Conservation (phyloP, 2,329 filamentous ascomycete species). For the Fusarium sp. region DNA sequence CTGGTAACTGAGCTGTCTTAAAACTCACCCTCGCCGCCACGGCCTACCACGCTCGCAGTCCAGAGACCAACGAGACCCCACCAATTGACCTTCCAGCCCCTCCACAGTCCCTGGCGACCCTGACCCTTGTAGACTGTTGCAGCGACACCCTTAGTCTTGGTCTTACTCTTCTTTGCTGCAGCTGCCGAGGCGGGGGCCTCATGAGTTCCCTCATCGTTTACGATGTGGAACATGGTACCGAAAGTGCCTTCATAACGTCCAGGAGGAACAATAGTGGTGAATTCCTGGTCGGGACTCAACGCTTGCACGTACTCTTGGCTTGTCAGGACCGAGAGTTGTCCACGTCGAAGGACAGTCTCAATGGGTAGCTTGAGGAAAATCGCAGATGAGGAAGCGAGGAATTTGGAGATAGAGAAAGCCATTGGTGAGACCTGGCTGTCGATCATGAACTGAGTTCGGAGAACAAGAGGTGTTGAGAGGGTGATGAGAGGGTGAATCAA, state of each 20-base stretch:
- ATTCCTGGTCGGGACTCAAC: constrained; percentile 55
- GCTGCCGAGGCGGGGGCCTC: constrained; percentile 53
- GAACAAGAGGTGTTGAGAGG: constrained; percentile 83
- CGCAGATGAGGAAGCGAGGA: constrained; percentile 81
- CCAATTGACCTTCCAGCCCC: constrained; percentile 82
- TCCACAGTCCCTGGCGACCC: constrained; percentile 74
- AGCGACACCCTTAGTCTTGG: constrained; percentile 47
- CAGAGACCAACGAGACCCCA: constrained; percentile 81
- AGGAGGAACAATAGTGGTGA: constrained; percentile 82
- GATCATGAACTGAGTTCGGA: constrained; percentile 85
- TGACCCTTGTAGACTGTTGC: constrained; percentile 67
- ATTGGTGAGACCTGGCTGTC: constrained; percentile 84
- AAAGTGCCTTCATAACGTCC: constrained; percentile 86
- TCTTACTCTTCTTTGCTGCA: constrained; percentile 49
- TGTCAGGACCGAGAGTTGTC: constrained; percentile 80
- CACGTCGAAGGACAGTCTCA: constrained; percentile 90
- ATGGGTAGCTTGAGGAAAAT: constrained; percentile 89
- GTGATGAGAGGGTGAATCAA: constrained; percentile 85
- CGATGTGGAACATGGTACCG: constrained; percentile 91
- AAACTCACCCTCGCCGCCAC: constrained; percentile 70
- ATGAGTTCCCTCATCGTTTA: constrained; percentile 80
- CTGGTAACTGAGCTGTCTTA: constrained; percentile 47
- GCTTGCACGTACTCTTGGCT: constrained; percentile 63
- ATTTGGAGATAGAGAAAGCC: constrained; percentile 83
- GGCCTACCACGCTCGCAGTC: constrained; percentile 73